Evolutionary conservation across 768 basidiomycete genomes (phyloP), one percentile per base, ranked within the genome.

Genomic region (Pholiota conissans): DNA sequence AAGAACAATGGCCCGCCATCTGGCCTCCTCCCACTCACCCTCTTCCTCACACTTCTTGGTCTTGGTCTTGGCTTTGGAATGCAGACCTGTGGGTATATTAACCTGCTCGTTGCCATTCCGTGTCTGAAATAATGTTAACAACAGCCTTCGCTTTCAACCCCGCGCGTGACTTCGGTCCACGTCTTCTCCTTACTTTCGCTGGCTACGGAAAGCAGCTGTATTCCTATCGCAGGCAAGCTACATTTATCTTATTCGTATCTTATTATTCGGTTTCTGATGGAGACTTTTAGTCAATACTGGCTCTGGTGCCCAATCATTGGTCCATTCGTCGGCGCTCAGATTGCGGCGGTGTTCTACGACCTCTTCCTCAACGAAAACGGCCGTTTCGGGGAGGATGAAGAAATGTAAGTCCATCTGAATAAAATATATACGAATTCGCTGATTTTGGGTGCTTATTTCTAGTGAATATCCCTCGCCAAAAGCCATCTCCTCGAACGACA

Each of bases 101-200:
- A 29, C 48, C 24, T 6, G 20, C 11, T 54, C 52, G 2, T 29
- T n/a, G 24, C 11, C n/a, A 37, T 49, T 56, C 47, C 30, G n/a
- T 32, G 39, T 8, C 11, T 29, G 32, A 30, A 48, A 9, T 52
- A 5, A 32, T 54, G 30, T 28, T 39, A n/a, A 67, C 26, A 48
- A 29, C 58, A 80, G 84, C 80, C 26, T 85, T 75, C 60, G 82
- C 87, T 3, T 71, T 88, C 58, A 89, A 89, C 63, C 88, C 88
- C 40, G 86, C 88, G 20, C 84, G 89, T 63, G 88, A 78, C 61
- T 70, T 78, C 32, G 89, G 89, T 16, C 89, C 89, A 6, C 79
- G 89, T 26, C 70, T 91, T 50, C 69, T 89, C 63, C 87, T 86
- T 1, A 80, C 88, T 4, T 84, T 89, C 79, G 86, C 81, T 7